A percentile compares a stretch with the other conserved stretches of the same genome.
These are phyloP conservation scores for Microbotryum silenes-acaulis DNA, from an alignment of 1,284 basidiomycete genomes.

Conservation along the genomic window DNA sequence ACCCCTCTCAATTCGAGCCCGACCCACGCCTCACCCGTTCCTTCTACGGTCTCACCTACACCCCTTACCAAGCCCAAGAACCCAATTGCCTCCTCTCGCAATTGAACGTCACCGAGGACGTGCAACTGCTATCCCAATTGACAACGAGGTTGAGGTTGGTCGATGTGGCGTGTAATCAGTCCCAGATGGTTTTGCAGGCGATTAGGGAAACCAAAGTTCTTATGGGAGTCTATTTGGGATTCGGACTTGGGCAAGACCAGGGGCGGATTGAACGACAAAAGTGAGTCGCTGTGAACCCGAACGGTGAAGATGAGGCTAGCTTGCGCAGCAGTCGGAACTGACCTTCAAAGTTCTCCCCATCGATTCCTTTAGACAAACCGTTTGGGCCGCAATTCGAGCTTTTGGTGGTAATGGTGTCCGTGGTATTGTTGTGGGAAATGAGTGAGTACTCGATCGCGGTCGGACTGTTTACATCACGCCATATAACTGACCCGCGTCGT, in stretches of 20 bases:
- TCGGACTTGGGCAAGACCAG: slow-evolving; percentile 49
- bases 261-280: slow-evolving; percentile 36
- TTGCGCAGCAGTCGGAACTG: no score
- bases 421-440: slow-evolving; percentile 58
- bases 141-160: slow-evolving; percentile 27
- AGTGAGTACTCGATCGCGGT: slow-evolving; percentile 22
- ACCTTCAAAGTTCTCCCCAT: no score
- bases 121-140: slow-evolving; percentile 41
- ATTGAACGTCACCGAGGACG: slow-evolving; percentile 40
- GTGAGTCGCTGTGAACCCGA: slow-evolving; percentile 28
- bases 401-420: slow-evolving; percentile 71
- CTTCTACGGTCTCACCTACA: slow-evolving; percentile 69
- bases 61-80: slow-evolving; percentile 45
- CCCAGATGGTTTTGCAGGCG: slow-evolving; percentile 57
- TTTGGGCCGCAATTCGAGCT: slow-evolving; percentile 56
- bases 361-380: no score
- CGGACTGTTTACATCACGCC: no score
- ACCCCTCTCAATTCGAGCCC: slow-evolving; percentile 24
- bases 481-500: no score
- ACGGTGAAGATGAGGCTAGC: no score
- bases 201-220: slow-evolving; percentile 82
- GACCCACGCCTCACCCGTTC: slow-evolving; percentile 48
- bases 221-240: slow-evolving; percentile 76
- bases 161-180: slow-evolving; percentile 49
- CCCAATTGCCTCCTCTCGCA: slow-evolving; percentile 28